Evolutionary conservation across 2,329 filamentous ascomycete species (phyloP), one percentile per base, ranked within the genome.

Genomic region (Cylindrodendrum hubeiense): DNA sequence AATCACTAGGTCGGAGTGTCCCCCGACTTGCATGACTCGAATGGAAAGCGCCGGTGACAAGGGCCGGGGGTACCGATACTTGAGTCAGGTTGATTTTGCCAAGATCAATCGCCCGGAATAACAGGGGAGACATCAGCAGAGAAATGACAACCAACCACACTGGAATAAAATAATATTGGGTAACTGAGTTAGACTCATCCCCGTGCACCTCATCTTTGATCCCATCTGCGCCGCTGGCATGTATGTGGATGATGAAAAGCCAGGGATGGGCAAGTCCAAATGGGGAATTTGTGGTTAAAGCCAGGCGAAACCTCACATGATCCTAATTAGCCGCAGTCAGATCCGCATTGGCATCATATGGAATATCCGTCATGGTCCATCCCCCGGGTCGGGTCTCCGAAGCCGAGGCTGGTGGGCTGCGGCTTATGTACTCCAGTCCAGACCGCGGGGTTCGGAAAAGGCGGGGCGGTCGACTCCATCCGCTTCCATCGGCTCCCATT

Each of bases 381-480:
- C 15, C 15, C 15, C 15, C n/a, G 12, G 26, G 12, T 13, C 46
- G 44, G 24, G 47, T 33, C 37, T 37, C 57, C 49, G 57, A 60
- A 30, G 57, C 39, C 49, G 37, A 53, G 37, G 30, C 56, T 43
- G 21, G n/a, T n/a, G 33, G 55, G 34, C 56, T 46, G 21, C 49
- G 19, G 21, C 30, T 13, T 52, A 37, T 24, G 26, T 47, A 50
- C 43, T 34, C 15, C 19, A 33, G 55, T 21, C 41, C 24, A n/a
- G 26, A 22, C 34, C 34, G 51, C 51, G 34, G 59, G 59, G 52
- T 51, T 62, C 59, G 44, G 52, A 56, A 62, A 56, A 44, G 54
- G 59, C 59, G 59, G 59, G 59, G 59, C 59, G 19, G 44, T 22
- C 28, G 49, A 34, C 53, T 62, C 59, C 59, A 62, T 56, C 44